Conservation (phyloP, 495 filamentous ascomycete species). For the Choiromyces venosus region DNA sequence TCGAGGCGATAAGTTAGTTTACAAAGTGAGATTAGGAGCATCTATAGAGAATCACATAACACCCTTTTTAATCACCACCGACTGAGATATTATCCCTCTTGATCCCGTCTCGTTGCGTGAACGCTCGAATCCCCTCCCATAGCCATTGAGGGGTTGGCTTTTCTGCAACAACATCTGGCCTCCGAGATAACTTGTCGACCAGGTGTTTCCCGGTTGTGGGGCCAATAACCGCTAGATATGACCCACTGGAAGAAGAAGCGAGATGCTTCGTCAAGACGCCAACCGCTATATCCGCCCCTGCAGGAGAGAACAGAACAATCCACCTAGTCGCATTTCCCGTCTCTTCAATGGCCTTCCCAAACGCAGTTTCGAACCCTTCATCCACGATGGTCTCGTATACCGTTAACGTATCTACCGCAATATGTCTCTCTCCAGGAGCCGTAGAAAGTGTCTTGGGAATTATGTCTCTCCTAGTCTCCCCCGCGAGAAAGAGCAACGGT, state of each 20-base stretch:
- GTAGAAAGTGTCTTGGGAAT: constrained; percentile 74
- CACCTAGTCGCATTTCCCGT: constrained; percentile 54
- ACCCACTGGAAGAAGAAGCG: constrained; percentile 38
- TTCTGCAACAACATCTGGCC: constrained; percentile 75
- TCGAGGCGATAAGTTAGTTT: background rate
- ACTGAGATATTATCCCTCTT: background rate
- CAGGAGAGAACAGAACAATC: constrained; percentile 92
- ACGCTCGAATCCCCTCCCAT: constrained; percentile 59
- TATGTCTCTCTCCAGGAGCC: constrained; percentile 43
- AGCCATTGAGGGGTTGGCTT: constrained; percentile 80
- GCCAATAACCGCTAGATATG: constrained; percentile 79
- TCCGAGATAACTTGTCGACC: constrained; percentile 57
- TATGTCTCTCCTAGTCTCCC: constrained; percentile 77
- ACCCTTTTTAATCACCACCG: background rate
- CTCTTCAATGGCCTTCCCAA: constrained; percentile 48
- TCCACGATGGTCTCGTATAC: constrained; percentile 82
- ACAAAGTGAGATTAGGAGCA: background rate
- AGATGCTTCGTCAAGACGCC: constrained; percentile 29
- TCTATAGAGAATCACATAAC: background rate
- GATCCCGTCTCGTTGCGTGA: constrained; percentile 43
- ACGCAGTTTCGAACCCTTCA: constrained; percentile 64
- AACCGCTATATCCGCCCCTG: constrained; percentile 41
- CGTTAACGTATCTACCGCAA: constrained; percentile 67
- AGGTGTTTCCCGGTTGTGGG: constrained; percentile 84
- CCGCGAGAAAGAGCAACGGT: constrained; percentile 75